Base-by-base conservation (phyloP, 2,329 filamentous ascomycete species). In the Cercospora brassicicola region DNA sequence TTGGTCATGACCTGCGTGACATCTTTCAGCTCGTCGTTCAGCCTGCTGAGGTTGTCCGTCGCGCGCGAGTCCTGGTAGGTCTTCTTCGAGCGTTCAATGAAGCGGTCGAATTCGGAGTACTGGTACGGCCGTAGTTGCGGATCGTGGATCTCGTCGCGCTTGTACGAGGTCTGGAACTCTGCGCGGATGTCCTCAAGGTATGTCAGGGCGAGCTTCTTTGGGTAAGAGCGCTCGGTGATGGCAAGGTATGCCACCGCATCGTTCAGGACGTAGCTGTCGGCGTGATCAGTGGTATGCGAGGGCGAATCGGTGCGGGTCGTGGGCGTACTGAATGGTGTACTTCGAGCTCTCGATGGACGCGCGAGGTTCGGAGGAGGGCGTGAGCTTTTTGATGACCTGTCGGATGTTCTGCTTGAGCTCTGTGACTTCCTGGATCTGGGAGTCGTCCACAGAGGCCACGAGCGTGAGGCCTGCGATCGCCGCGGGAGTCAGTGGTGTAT, bases 1-100 rank as follows among this genome's bases (percentile, higher is more conserved):
- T 98, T 98, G 65, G 94, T 98, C 96, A 99, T 99, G 78, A 99
- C 94, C 83, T 97, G 94, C 1, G 95, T 98, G 65, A 99, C 96
- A 81, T 98, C 95, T 79, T 94, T 91, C 73, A 99, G 87, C 85
- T 99, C 96, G 78, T 97, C 93, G 78, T 99, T 98, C 73, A 99
- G 85, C 82, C 94, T 93, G 81, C 96, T 93, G 67, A 99, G 87
- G 81, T 98, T 98, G 82, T 94, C 91, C 13, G 92, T 88, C 15
- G 95, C 95, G 72, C 95, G 90, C 64, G 91, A 89, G 80, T 99
- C 95, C 75, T 95, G 92, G 82, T 99, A 99, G 30, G 94, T 93
- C 75, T 93, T 91, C 82, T 94, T 95, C 48, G 94, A 96, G 78
- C 93, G 91, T 78, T 90, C 87, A 81, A 99, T 97, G 84, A 97